A percentile compares a stretch with the other conserved stretches of the same genome.
These are phyloP conservation scores for Phytophthora syringae DNA, from an alignment of 352 stramenopile genomes.

Conservation along the genomic window DNA sequence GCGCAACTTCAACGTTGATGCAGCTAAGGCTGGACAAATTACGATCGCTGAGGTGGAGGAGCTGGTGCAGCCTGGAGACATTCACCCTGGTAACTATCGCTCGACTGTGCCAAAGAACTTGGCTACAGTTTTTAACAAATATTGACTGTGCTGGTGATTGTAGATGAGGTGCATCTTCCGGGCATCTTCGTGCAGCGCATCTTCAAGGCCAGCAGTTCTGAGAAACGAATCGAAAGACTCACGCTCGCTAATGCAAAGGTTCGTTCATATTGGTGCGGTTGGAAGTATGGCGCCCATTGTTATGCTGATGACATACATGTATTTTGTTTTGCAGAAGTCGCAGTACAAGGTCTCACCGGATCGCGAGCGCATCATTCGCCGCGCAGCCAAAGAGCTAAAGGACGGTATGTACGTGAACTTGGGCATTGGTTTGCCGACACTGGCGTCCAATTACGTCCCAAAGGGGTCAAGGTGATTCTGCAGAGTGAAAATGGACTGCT, in stretches of 20 bases:
- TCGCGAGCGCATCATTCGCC: constrained; percentile 94
- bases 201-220: constrained; percentile 88
- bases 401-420: constrained; percentile 99
- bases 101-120: not conserved
- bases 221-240: constrained; percentile 96
- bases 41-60: constrained; percentile 96
- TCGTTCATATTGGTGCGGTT: no score
- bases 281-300: no score
- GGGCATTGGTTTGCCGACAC: constrained; percentile 95
- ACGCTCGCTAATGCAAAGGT: constrained; percentile 82
- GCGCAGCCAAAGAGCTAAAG: constrained; percentile 87
- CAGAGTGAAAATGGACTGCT: constrained; percentile 97
- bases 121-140: not conserved
- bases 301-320: not conserved
- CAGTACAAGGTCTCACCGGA: constrained; percentile 72
- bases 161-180: constrained; percentile 94
- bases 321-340: constrained; percentile 38
- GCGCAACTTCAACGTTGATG: constrained; percentile 96
- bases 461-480: constrained; percentile 94
- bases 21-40: constrained; percentile 93
- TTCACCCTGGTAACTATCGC: constrained; percentile 72
- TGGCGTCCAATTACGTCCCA: constrained; percentile 96
- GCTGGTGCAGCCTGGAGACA: constrained; percentile 93
- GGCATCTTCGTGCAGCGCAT: constrained; percentile 97
- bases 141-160: constrained; percentile 1